A percentile compares a stretch with the other conserved stretches of the same genome.
phyloP scores from a whole-genome alignment of 352 stramenopile genomes.

The Phytophthora pistaciae region DNA sequence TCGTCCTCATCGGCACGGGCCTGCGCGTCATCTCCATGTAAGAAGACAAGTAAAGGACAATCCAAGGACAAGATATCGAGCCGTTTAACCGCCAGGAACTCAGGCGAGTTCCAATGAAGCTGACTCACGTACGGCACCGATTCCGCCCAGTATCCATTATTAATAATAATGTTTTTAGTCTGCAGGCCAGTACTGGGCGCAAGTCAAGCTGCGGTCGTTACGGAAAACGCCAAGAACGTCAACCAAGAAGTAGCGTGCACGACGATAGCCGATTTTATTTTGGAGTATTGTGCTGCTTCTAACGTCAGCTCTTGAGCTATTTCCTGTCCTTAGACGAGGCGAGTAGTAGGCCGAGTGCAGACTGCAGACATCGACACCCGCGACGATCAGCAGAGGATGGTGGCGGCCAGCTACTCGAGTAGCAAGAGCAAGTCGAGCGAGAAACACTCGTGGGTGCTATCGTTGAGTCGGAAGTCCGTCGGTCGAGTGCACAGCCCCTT shows the following conservation, averaged over 20 bases:
- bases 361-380: neutral
- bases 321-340: neutral
- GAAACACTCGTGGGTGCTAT: conserved; percentile 22
- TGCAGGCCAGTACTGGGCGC: neutral
- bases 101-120: conserved; percentile 8
- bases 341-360: neutral
- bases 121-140: neutral
- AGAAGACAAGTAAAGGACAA: neutral
- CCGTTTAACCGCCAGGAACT: neutral
- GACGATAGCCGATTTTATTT: conserved; percentile 2
- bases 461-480: conserved; percentile 9
- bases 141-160: neutral
- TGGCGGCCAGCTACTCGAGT: conserved; percentile 1
- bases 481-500: conserved; percentile 18
- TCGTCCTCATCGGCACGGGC: conserved; percentile 77
- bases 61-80: neutral
- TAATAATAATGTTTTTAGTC: neutral
- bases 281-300: neutral
- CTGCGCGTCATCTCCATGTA: conserved; percentile 69
- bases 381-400: conserved; percentile 4
- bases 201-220: neutral
- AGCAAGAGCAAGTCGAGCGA: conserved; percentile 12
- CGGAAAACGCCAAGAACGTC: neutral
- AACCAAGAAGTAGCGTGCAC: neutral
- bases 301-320: conserved; percentile 13